Percentiles rank a stretch among this genome's conserved stretches.
Conservation (phyloP, 345 rosid species). For the Arabis hirsuta region DNA sequence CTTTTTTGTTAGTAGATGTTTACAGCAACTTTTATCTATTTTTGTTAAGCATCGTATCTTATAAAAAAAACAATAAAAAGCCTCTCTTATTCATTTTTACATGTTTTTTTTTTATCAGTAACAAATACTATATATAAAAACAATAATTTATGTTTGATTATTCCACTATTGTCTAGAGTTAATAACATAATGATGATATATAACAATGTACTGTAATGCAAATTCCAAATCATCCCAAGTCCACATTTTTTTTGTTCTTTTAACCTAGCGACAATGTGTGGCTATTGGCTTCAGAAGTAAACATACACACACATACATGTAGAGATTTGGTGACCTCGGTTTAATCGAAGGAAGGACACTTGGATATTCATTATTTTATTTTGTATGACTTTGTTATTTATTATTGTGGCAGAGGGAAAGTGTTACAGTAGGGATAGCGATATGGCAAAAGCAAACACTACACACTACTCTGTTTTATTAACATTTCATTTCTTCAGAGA, state of each 20-base stretch:
- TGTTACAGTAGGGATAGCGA: constrained; percentile 30
- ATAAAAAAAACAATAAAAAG: neutral
- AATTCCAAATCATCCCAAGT: neutral
- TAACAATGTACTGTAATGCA: neutral
- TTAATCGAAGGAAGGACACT: constrained; percentile 45
- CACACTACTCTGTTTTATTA: neutral
- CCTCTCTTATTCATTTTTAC: too few species aligned
- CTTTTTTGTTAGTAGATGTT: neutral
- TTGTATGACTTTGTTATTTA: constrained; percentile 13
- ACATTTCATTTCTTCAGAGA: neutral
- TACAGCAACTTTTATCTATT: constrained; percentile 10
- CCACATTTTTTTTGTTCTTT: neutral
- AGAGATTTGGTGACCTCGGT: constrained; percentile 43
- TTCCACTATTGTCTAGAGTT: neutral
- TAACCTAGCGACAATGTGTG: neutral
- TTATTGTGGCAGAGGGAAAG: constrained; percentile 27
- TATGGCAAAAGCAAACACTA: constrained; percentile 25
- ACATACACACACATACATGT: neutral
- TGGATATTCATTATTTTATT: constrained; percentile 17
- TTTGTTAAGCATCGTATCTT: neutral
- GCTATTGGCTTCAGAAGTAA: neutral
- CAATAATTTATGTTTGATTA: neutral
- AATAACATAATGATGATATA: neutral
- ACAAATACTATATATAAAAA: neutral
- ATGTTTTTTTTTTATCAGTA: too few species aligned